Percentiles rank a stretch among this genome's conserved stretches.
These are phyloP conservation scores for Suhomyces kilbournensis DNA, from an alignment of 805 yeast species.

Conservation along the genomic window DNA sequence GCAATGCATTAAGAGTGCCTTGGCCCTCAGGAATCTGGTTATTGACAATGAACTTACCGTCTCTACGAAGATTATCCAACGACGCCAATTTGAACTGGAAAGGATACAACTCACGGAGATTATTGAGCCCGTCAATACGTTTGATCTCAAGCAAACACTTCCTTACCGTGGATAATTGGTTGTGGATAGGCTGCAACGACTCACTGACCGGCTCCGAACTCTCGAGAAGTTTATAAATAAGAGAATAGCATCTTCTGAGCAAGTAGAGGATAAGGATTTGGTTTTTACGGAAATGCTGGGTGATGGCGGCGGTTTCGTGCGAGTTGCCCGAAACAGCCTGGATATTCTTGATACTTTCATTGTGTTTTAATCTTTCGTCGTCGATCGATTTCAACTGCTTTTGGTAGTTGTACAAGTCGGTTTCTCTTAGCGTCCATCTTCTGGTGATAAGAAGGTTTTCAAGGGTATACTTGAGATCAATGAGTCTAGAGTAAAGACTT, in stretches of 20 bases:
- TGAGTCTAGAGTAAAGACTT: constrained; percentile 59
- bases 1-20: constrained; percentile 85
- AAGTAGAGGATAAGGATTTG: constrained; percentile 63
- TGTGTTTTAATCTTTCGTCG: constrained; percentile 54
- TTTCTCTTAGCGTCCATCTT: constrained; percentile 96
- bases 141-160: constrained; percentile 86
- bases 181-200: constrained; percentile 88
- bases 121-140: constrained; percentile 87
- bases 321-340: constrained; percentile 4
- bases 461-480: constrained; percentile 65
- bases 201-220: constrained; percentile 95
- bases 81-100: constrained; percentile 92
- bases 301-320: background rate
- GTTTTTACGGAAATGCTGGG: constrained; percentile 20
- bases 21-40: constrained; percentile 97
- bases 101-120: constrained; percentile 88
- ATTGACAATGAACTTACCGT: constrained; percentile 88
- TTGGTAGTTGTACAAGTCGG: constrained; percentile 86
- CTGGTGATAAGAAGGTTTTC: constrained; percentile 86
- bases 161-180: constrained; percentile 88
- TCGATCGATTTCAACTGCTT: constrained; percentile 71
- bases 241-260: constrained; percentile 85
- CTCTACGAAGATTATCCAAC: constrained; percentile 78
- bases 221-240: constrained; percentile 83
- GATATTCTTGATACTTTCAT: constrained; percentile 47